These are phyloP conservation scores for Spergularia marina DNA, from an alignment of 148 eudicot species.

Conservation along the genomic window DNA sequence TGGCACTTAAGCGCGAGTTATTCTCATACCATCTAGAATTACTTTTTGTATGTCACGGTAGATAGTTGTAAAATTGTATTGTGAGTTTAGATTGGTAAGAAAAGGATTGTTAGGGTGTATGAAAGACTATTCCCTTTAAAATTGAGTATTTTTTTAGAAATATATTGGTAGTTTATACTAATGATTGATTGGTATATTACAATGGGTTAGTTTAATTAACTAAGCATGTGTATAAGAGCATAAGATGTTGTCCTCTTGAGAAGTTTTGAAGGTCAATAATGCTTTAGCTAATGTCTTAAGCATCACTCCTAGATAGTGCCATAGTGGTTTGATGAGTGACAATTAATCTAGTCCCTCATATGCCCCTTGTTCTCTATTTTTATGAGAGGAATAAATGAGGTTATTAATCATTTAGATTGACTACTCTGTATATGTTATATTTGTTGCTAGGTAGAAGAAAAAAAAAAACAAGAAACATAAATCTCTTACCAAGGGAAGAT, in stretches of 20 bases:
- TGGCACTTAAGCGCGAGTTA: too few relatives aligned
- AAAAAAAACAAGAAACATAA: not conserved
- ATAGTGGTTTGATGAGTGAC: constrained; percentile 12
- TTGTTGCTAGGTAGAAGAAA: too few relatives aligned
- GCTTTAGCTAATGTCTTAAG: constrained; percentile 8
- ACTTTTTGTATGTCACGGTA: too few relatives aligned
- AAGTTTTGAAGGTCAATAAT: not conserved
- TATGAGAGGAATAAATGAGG: not conserved
- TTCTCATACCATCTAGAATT: too few relatives aligned
- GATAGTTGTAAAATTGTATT: too few relatives aligned
- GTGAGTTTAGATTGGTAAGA: too few relatives aligned
- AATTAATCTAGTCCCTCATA: constrained; percentile 1
- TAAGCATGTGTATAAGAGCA: not conserved
- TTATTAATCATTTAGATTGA: not conserved
- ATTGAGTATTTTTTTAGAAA: too few relatives aligned
- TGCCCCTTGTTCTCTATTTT: not conserved
- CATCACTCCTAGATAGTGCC: constrained; percentile 12
- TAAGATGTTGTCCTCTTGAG: not conserved
- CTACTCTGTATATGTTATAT: too few relatives aligned
- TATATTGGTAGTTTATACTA: too few relatives aligned
- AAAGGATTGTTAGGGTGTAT: not conserved
- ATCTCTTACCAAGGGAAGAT: not conserved
- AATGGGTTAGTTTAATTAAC: constrained; percentile 2
- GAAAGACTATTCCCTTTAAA: too few relatives aligned
- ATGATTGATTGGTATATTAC: not conserved